Percentiles rank a stretch among this genome's conserved stretches.
Conservation (phyloP, 345 rosid genomes). For the Pugionium cornutum region DNA sequence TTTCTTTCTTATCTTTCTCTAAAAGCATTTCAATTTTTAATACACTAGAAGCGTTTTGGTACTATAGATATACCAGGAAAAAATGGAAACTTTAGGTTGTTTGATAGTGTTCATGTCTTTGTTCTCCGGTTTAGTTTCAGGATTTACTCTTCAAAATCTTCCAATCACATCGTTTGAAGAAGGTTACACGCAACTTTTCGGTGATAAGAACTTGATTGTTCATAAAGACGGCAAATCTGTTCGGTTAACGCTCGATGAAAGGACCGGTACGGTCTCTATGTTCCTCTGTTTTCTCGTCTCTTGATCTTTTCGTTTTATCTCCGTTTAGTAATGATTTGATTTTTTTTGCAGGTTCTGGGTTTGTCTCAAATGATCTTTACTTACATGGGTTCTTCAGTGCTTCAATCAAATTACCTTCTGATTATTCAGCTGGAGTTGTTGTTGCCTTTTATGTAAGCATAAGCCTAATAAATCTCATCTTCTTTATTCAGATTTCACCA, state of each 20-base stretch:
- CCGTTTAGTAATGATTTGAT: constrained; percentile 11
- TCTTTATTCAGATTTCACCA: too few species aligned
- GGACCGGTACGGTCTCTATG: constrained; percentile 60
- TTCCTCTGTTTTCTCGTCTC: constrained; percentile 9
- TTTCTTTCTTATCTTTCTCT: constrained; percentile 13
- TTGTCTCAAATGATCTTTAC: constrained; percentile 90
- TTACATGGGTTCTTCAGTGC: constrained; percentile 95
- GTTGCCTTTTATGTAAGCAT: constrained; percentile 96
- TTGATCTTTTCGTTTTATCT: background rate
- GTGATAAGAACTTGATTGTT: constrained; percentile 72
- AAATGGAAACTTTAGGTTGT: constrained; percentile 45
- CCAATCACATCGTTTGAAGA: constrained; percentile 81
- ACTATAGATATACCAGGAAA: background rate
- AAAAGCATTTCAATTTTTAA: constrained; percentile 14
- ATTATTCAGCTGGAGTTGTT: constrained; percentile 98
- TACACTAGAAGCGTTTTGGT: constrained; percentile 8
- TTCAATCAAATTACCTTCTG: constrained; percentile 87
- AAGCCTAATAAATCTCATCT: too few species aligned
- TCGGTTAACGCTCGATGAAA: constrained; percentile 79
- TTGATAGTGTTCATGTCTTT: constrained; percentile 43
- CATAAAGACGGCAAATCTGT: constrained; percentile 79
- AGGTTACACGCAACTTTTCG: constrained; percentile 86
- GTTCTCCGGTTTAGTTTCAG: constrained; percentile 54
- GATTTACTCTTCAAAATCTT: constrained; percentile 46
- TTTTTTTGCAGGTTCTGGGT: constrained; percentile 81